Evolutionary conservation across 495 filamentous ascomycete species (phyloP).

Genomic region (Neurospora sp.): DNA sequence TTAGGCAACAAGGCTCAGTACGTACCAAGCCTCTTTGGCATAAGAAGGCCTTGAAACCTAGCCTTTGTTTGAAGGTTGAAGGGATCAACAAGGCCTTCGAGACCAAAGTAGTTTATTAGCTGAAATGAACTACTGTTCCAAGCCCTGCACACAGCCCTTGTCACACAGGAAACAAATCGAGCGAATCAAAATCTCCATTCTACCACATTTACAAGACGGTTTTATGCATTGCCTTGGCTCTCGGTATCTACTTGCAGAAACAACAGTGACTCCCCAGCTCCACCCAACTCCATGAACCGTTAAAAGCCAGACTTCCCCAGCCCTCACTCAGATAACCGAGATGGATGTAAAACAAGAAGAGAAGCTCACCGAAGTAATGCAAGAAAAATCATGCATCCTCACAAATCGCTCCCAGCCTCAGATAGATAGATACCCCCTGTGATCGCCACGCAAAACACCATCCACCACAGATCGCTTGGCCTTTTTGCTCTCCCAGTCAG

Average conservation of each 20-base stretch:
- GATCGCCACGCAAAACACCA: neutral
- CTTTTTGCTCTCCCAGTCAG: neutral
- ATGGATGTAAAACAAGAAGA: neutral
- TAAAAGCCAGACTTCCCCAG: neutral
- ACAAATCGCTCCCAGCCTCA: neutral
- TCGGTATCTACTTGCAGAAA: neutral
- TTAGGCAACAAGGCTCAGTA: no score
- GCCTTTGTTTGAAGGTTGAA: no score
- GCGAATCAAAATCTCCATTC: neutral
- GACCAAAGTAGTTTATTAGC: no score
- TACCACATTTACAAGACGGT: neutral
- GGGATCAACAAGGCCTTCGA: no score
- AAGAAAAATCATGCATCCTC: neutral
- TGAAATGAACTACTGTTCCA: no score
- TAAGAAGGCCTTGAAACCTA: no score
- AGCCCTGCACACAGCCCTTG: no score
- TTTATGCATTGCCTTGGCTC: neutral
- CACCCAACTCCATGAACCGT: neutral
- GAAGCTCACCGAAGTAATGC: neutral
- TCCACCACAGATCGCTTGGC: neutral
- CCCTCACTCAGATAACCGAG: neutral
- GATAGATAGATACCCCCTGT: neutral
- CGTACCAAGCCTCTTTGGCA: no score
- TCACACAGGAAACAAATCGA: no score
- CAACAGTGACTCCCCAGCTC: neutral